A percentile compares a stretch with the other conserved stretches of the same genome.
Evolutionary conservation across 805 yeast genomes (phyloP).

Genomic region (Priceomyces fermenticarens): DNA sequence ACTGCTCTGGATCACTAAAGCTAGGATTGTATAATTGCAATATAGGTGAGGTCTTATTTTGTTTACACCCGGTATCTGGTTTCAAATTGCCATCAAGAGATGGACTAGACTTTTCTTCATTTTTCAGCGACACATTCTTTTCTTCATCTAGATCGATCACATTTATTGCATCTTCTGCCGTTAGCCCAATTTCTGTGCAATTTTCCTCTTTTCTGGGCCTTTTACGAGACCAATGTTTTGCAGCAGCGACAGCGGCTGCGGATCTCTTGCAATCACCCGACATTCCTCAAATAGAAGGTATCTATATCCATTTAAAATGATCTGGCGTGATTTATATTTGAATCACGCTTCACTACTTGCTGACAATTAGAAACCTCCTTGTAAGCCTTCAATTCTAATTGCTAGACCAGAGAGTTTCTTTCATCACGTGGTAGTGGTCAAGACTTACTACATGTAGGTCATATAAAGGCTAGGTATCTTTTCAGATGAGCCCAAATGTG

Average conservation of each 20-base stretch:
- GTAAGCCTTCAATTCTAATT: too few relatives aligned
- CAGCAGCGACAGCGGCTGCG: conserved; percentile 21
- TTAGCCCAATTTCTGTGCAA: not conserved
- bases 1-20: conserved; percentile 9
- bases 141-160: not conserved
- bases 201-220: not conserved
- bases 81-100: not conserved
- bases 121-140: not conserved
- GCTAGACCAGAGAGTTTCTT: too few relatives aligned
- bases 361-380: too few relatives aligned
- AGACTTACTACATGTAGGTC: too few relatives aligned
- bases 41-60: conserved; percentile 14
- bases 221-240: conserved; percentile 22
- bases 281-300: too few relatives aligned
- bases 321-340: too few relatives aligned
- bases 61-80: not conserved
- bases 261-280: conserved; percentile 10
- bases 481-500: too few relatives aligned
- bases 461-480: too few relatives aligned
- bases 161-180: conserved; percentile 4
- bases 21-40: conserved; percentile 27
- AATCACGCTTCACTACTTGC: too few relatives aligned
- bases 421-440: too few relatives aligned
- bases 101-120: not conserved
- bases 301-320: too few relatives aligned